These are phyloP conservation scores for Pezicula rhizophila DNA, from an alignment of 2,329 filamentous ascomycete genomes.

Conservation along the genomic window DNA sequence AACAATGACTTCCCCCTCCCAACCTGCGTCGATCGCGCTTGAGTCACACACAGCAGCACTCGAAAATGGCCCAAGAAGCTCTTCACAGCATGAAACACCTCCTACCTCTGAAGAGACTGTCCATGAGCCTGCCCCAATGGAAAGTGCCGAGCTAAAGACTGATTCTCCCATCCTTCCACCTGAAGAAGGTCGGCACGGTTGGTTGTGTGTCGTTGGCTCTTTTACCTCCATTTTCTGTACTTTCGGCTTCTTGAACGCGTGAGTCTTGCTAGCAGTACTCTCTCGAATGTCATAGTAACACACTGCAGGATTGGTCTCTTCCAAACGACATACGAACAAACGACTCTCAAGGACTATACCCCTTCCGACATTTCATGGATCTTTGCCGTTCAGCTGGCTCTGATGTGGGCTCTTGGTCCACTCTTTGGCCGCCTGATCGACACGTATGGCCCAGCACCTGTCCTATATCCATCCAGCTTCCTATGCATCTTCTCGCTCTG, in stretches of 20 bases:
- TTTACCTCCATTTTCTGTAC: constrained; percentile 39
- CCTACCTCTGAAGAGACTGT: too few species aligned
- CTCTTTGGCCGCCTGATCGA: constrained; percentile 58
- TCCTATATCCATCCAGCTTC: constrained; percentile 46
- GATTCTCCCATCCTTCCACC: too few species aligned
- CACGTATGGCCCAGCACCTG: constrained; percentile 50
- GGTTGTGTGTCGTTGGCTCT: constrained; percentile 44
- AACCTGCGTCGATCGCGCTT: too few species aligned
- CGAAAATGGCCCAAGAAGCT: too few species aligned
- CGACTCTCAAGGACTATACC: constrained; percentile 40
- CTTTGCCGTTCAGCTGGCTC: constrained; percentile 45
- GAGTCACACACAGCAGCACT: too few species aligned
- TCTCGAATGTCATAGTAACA: background rate
- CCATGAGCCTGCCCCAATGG: too few species aligned
- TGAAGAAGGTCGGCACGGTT: constrained; percentile 49
- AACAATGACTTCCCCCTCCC: too few species aligned
- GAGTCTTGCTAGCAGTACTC: constrained; percentile 6
- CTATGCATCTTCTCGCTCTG: constrained; percentile 55
- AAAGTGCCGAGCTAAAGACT: too few species aligned
- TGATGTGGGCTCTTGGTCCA: constrained; percentile 46
- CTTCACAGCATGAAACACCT: too few species aligned
- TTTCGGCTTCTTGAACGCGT: constrained; percentile 41
- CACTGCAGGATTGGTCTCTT: constrained; percentile 40
- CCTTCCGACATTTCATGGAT: constrained; percentile 54
- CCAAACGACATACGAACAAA: constrained; percentile 48